Base-by-base conservation (phyloP, 805 yeast species). In the Nakazawaea sp. region DNA sequence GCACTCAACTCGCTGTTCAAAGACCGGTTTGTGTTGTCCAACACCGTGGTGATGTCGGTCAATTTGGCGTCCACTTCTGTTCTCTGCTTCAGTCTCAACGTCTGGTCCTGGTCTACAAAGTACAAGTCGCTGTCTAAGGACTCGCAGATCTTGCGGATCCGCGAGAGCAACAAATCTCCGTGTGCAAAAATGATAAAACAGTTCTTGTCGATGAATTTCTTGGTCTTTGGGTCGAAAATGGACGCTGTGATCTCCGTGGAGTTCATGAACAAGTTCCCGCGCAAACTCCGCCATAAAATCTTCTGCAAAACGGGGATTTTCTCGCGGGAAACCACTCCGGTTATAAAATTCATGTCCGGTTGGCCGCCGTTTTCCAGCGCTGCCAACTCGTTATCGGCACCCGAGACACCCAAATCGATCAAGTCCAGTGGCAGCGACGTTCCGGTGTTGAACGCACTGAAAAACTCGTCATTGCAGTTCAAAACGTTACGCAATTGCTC, bases 151-250 rank as follows among this genome's bases (percentile, higher is more conserved):
- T 79, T 82, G 52, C 71, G 75, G 34, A 89, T 84, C 56, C 90
- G 77, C 43, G 74, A 68, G 36, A 81, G 57, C 40, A 92, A 69
- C 44, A 81, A 61, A 26, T 74, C 65, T 52, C 99, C 99, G 61
- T 94, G 97, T 16, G 97, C 83, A 52, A 89, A 89, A 27, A 90
- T 79, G 43, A 94, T 76, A 52, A 92, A 89, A 32, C 87, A 80
- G 53, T 80, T 83, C 57, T 90, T 90, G 45, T 74, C 79, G 9
- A 81, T 74, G 36, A 60, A 62, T 21, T 68, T 67, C 34, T 73
- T 73, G 17, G 78, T 50, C 50, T 75, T 70, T 30, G 72, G 56
- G 49, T 86, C 94, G 51, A 72, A 73, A 35, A 87, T 61, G 16
- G 78, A 73, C 49, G 81, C 84, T 5, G 72, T 72, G 42, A 90